Conservation (phyloP, 768 basidiomycete genomes). For the Chlorophyllum brunneum region DNA sequence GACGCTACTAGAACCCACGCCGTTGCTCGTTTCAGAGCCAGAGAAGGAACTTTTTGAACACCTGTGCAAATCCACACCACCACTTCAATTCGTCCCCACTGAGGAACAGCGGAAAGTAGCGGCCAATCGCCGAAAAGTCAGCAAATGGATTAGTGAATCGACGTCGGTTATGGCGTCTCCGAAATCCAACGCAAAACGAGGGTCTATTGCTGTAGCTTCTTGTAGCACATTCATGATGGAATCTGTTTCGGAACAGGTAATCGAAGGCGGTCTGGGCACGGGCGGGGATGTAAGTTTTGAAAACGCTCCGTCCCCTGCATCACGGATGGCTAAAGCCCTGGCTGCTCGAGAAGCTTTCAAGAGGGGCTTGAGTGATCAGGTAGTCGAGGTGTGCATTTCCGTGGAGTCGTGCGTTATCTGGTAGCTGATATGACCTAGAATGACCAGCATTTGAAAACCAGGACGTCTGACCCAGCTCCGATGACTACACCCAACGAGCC, state of each 20-base stretch:
- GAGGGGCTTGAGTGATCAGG: background rate
- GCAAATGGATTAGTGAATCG: slow-evolving; percentile 8
- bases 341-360: background rate
- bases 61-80: background rate
- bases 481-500: background rate
- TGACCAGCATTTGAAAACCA: background rate
- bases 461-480: background rate
- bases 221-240: slow-evolving; percentile 1
- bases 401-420: background rate
- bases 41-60: background rate
- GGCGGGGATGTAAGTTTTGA: background rate
- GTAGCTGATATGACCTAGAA: background rate
- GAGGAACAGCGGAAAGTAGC: background rate
- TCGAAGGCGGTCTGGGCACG: background rate
- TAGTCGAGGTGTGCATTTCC: background rate
- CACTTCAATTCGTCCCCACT: background rate
- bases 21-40: background rate
- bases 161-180: background rate
- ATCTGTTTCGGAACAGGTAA: background rate
- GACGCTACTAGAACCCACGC: background rate
- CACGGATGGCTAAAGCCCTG: background rate
- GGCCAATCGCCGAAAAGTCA: slow-evolving; percentile 6
- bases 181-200: background rate
- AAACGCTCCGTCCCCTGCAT: background rate
- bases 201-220: background rate